These are phyloP conservation scores for Aspergillus conjunctus DNA, from an alignment of 495 filamentous ascomycete genomes.

Conservation along the genomic window DNA sequence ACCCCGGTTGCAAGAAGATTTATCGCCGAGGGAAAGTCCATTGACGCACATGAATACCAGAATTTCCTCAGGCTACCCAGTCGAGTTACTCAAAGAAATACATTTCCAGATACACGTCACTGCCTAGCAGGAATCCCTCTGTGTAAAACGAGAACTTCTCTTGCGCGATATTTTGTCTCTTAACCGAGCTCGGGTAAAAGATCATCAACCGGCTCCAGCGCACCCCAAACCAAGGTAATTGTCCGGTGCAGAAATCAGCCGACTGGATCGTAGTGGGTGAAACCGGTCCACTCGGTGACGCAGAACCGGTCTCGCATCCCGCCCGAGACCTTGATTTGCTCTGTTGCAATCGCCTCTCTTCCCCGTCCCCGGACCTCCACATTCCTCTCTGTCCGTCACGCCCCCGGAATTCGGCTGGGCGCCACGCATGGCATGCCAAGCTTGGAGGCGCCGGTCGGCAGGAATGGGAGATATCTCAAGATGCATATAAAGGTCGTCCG, in stretches of 20 bases:
- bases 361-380: slow-evolving; percentile 22
- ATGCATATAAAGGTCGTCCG: slow-evolving; percentile 9
- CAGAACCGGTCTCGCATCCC: neutral
- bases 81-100: no score
- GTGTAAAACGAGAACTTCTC: no score
- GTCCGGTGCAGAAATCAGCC: neutral
- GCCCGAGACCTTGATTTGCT: slow-evolving; percentile 16
- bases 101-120: no score
- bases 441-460: slow-evolving; percentile 1
- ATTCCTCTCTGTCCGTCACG: slow-evolving; percentile 1
- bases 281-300: neutral
- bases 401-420: slow-evolving; percentile 14
- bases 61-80: no score
- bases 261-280: neutral
- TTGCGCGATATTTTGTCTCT: neutral
- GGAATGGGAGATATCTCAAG: neutral
- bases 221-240: neutral
- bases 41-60: no score
- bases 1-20: no score
- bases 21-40: no score
- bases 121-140: no score
- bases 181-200: neutral
- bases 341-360: slow-evolving; percentile 5
- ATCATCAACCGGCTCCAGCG: neutral
- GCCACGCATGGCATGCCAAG: neutral